These are phyloP conservation scores for Penicillium sp. DNA, from an alignment of 2,329 filamentous ascomycete species.

Conservation along the genomic window DNA sequence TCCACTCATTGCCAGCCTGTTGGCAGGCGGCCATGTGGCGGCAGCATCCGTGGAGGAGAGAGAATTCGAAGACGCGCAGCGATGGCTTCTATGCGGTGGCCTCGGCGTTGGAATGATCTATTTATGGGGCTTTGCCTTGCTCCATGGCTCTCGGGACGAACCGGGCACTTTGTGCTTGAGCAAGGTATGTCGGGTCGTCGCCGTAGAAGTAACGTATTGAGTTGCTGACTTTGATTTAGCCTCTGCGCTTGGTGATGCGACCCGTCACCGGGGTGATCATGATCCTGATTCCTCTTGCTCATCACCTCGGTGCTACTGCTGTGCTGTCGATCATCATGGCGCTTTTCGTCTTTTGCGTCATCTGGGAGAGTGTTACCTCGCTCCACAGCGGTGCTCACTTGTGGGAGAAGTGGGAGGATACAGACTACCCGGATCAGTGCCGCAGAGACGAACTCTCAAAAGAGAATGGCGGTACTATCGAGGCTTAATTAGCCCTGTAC, in stretches of 20 bases:
- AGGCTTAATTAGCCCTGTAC: too few relatives aligned
- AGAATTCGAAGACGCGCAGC: slow-evolving; percentile 44
- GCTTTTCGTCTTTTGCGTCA: slow-evolving; percentile 42
- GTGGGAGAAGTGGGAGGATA: slow-evolving; percentile 33
- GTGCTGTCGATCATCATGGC: slow-evolving; percentile 47
- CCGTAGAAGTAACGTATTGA: too few relatives aligned
- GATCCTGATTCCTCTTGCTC: slow-evolving; percentile 37
- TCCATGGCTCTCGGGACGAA: slow-evolving; percentile 44
- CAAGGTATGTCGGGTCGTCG: slow-evolving; percentile 18
- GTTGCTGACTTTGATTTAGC: slow-evolving; percentile 4
- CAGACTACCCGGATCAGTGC: slow-evolving; percentile 24
- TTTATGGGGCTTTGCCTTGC: slow-evolving; percentile 37
- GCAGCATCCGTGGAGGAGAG: slow-evolving; percentile 42
- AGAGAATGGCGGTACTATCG: too few relatives aligned
- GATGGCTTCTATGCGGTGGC: slow-evolving; percentile 51
- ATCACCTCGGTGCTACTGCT: slow-evolving; percentile 32
- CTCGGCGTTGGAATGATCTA: slow-evolving; percentile 48
- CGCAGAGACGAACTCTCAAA: neutral
- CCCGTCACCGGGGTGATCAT: slow-evolving; percentile 38
- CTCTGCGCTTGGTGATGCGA: slow-evolving; percentile 25
- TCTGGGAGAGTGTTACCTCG: slow-evolving; percentile 47
- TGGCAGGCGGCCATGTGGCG: slow-evolving; percentile 50
- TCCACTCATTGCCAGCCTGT: slow-evolving; percentile 46
- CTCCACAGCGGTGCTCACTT: slow-evolving; percentile 23
- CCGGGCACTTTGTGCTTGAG: slow-evolving; percentile 30